These are phyloP conservation scores for Triglochin maritima DNA, from an alignment of 106 monocot genomes.

Conservation along the genomic window DNA sequence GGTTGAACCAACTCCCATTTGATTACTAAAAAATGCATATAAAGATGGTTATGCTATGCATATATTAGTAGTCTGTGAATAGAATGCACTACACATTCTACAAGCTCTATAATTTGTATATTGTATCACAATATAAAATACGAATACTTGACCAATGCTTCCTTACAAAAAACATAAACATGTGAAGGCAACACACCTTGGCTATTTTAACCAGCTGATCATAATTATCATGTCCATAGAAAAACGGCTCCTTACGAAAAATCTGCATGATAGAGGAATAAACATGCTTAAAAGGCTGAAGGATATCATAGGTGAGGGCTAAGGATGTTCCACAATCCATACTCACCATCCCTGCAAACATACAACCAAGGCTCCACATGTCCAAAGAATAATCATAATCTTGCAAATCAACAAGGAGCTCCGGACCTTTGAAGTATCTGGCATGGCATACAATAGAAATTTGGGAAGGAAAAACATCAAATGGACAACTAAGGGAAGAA, in stretches of 20 bases:
- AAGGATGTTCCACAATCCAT: not conserved
- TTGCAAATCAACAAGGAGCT: conserved; percentile 85
- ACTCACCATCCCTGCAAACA: conserved; percentile 92
- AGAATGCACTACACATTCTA: too few relatives aligned
- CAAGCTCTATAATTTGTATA: too few relatives aligned
- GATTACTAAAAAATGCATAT: too few relatives aligned
- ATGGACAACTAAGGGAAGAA: not conserved
- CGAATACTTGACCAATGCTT: too few relatives aligned
- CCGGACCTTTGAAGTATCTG: conserved; percentile 88
- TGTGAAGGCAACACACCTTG: conserved; percentile 30
- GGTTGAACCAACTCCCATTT: too few relatives aligned
- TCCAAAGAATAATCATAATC: conserved; percentile 97
- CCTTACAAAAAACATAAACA: not conserved
- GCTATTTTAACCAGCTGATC: conserved; percentile 88
- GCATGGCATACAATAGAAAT: not conserved
- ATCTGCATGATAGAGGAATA: conserved; percentile 32
- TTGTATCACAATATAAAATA: too few relatives aligned
- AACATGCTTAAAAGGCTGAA: not conserved
- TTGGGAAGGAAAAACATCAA: not conserved
- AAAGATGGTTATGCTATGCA: too few relatives aligned
- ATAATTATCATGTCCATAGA: conserved; percentile 79
- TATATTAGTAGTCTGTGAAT: too few relatives aligned
- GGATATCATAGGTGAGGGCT: not conserved
- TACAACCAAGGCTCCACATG: conserved; percentile 94
- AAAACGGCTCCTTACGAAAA: conserved; percentile 83